These are phyloP conservation scores for Candida montana DNA, from an alignment of 805 yeast genomes.

Conservation along the genomic window DNA sequence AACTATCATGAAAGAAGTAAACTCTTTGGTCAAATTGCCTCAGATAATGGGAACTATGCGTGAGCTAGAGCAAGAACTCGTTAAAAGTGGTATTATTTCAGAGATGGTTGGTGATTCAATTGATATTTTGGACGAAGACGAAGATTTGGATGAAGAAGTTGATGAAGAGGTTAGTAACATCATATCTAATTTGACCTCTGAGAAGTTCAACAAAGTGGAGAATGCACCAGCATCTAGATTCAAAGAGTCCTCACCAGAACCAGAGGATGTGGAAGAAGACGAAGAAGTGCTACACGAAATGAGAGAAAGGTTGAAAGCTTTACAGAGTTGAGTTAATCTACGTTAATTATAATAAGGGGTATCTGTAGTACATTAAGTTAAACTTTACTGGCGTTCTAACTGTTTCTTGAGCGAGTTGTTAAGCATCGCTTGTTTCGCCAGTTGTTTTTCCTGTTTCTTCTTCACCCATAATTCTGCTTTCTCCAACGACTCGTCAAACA, in stretches of 20 bases:
- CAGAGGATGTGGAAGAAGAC: conserved; percentile 62
- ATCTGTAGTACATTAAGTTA: background rate
- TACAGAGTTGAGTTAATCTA: conserved; percentile 55
- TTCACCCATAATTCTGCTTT: conserved; percentile 83
- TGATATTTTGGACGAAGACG: conserved; percentile 62
- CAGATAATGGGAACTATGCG: conserved; percentile 78
- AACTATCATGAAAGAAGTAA: conserved; percentile 83
- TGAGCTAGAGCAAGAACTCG: conserved; percentile 78
- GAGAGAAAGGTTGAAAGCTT: conserved; percentile 83
- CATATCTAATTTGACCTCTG: conserved; percentile 39
- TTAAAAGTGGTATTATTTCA: conserved; percentile 80
- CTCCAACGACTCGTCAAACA: conserved; percentile 78
- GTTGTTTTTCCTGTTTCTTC: conserved; percentile 36
- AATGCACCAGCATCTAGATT: conserved; percentile 27
- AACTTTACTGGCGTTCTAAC: conserved; percentile 1
- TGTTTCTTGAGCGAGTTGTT: conserved; percentile 17
- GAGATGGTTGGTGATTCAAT: conserved; percentile 94
- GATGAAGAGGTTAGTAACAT: conserved; percentile 61
- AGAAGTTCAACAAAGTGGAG: conserved; percentile 35
- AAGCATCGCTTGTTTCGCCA: conserved; percentile 26
- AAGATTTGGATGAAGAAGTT: conserved; percentile 62
- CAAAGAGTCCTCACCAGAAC: conserved; percentile 31
- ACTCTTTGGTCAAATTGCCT: conserved; percentile 70
- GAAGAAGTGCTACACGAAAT: conserved; percentile 73
- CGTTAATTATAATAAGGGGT: no score